Base-by-base conservation (phyloP, 2,329 filamentous ascomycete genomes). In the Phyllosticta capitalensis region DNA sequence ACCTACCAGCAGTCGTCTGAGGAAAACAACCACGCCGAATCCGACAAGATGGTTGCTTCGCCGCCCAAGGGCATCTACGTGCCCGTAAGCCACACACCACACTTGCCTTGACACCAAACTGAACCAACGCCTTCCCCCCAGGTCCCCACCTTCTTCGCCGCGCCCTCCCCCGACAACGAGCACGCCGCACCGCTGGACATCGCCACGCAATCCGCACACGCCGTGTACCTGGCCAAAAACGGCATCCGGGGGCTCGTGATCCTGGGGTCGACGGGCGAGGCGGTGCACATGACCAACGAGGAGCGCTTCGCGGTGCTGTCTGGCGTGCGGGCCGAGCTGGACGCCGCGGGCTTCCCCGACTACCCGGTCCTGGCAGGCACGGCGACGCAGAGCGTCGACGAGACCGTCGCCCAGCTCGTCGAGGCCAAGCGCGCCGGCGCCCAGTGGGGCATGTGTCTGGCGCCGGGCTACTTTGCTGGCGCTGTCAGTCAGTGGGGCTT, bases 131-230 rank as follows among this genome's bases (percentile, higher is more conserved):
- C 33, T 33, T 9, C 22, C 7, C 17, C 12, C 7, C 22, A 61
- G 55, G 76, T 82, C 21, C 82, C 82, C 5, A 85, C 83, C 56
- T 85, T 85, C 74, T 84, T 83, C 72, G 75, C 80, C 69, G 62
- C 72, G 69, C 48, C 52, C 21, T 26, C 52, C 12, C 38, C 38
- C 38, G 17, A 17, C 14, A n/a, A 45, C 4, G 14, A n/a, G 14
- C 38, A 45, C n/a, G 30, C 59, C 49, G 19, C 54, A 14, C 66
- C 75, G 45, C 71, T 84, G 56, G 82, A 85, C 65, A 67, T 81
- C 58, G 72, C 76, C 51, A 76, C 81, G 0, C 83, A 85, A 65
- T 73, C 73, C 21, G 72, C 75, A 19, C 82, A 85, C 73, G 76
- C 77, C 9, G 66, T 85, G 20, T 82, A 81, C 70, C 78, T 85